Evolutionary conservation across 192 early-diverging fungal species (phyloP).

Genomic region (Thamnidium elegans): DNA sequence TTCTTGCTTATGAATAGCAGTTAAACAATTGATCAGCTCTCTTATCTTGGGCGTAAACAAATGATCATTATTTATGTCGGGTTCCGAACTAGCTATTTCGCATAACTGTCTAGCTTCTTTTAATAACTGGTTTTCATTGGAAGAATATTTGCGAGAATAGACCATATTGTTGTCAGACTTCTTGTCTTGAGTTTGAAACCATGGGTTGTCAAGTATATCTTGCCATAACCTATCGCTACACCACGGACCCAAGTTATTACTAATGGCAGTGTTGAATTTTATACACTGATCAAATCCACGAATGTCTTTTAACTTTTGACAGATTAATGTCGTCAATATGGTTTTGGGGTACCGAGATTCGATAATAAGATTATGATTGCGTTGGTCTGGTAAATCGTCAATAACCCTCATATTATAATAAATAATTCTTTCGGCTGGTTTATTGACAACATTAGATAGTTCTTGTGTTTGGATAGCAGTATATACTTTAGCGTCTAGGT

Average conservation of each 20-base stretch:
- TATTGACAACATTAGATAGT: conserved; percentile 31
- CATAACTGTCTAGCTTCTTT: background rate
- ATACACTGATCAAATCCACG: conserved; percentile 40
- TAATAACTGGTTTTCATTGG: background rate
- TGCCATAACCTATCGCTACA: conserved; percentile 70
- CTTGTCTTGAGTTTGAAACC: too few relatives aligned
- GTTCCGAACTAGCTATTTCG: background rate
- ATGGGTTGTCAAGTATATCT: conserved; percentile 32
- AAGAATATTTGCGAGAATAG: too few relatives aligned
- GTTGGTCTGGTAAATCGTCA: conserved; percentile 34
- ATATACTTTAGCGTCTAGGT: conserved; percentile 53
- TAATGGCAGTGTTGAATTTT: conserved; percentile 31
- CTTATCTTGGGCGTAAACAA: conserved; percentile 68
- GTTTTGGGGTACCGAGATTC: conserved; percentile 15
- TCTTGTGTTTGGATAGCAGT: conserved; percentile 41
- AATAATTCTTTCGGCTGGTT: conserved; percentile 33
- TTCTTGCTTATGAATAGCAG: conserved; percentile 11
- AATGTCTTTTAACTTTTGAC: conserved; percentile 27
- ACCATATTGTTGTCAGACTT: too few relatives aligned
- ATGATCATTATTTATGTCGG: conserved; percentile 22
- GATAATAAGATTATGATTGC: too few relatives aligned
- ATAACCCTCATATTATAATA: conserved; percentile 44
- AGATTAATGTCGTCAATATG: conserved; percentile 35
- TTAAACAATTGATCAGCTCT: conserved; percentile 60
- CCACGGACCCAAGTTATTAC: conserved; percentile 71